Evolutionary conservation across 1,284 basidiomycete genomes (phyloP).

Genomic region (Gomphus bonarii): DNA sequence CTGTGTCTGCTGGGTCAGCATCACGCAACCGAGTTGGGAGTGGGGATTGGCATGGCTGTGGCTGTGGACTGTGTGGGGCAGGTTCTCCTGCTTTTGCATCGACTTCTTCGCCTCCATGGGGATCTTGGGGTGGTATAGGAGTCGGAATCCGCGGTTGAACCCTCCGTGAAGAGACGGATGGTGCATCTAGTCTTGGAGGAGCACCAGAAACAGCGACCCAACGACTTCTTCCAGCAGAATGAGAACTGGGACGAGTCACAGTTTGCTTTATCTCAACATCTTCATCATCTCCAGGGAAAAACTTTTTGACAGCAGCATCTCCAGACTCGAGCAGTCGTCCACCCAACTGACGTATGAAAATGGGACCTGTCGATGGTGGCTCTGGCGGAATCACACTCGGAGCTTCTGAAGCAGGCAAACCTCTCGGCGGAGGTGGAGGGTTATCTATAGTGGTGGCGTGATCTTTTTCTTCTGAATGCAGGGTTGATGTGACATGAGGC

Average conservation of each 20-base stretch:
- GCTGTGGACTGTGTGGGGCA: background rate
- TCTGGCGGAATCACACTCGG: background rate
- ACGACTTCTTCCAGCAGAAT: background rate
- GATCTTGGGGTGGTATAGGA: background rate
- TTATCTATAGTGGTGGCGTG: background rate
- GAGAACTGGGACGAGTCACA: background rate
- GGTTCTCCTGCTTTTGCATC: background rate
- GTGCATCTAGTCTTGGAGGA: background rate
- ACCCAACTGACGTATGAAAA: background rate
- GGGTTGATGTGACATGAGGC: background rate
- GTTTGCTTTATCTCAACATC: slow-evolving; percentile 11
- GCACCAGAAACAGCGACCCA: slow-evolving; percentile 4
- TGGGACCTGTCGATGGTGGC: background rate
- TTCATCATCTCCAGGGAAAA: slow-evolving; percentile 24
- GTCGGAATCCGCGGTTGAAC: background rate
- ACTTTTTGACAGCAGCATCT: slow-evolving; percentile 18
- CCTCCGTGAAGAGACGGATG: background rate
- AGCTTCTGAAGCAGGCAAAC: background rate
- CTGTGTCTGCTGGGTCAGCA: background rate
- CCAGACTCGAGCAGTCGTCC: background rate
- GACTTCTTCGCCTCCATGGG: background rate
- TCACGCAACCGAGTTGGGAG: background rate
- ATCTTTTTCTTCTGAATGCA: background rate
- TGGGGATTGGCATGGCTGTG: background rate
- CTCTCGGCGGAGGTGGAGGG: background rate